phyloP scores from a whole-genome alignment of 352 stramenopile genomes.

The Pythium sp. region DNA sequence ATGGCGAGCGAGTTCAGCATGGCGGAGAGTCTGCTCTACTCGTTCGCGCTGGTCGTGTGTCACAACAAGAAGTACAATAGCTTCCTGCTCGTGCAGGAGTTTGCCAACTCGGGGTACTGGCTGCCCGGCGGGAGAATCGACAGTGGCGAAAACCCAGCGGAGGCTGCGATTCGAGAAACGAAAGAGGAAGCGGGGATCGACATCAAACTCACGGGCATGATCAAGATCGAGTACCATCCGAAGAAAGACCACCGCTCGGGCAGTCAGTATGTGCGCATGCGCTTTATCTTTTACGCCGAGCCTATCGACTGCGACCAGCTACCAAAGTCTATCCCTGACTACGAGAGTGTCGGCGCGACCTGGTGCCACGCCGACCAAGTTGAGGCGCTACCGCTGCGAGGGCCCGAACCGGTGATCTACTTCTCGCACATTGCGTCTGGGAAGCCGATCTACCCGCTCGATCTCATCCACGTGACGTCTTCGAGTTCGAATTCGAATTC shows the following conservation, averaged over 20 bases:
- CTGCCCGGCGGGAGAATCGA: slow-evolving; percentile 76
- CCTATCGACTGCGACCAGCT: slow-evolving; percentile 72
- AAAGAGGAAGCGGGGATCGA: slow-evolving; percentile 84
- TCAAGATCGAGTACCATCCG: slow-evolving; percentile 86
- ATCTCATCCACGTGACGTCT: slow-evolving; percentile 67
- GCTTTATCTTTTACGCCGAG: slow-evolving; percentile 83
- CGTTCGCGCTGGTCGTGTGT: slow-evolving; percentile 83
- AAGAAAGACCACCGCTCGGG: slow-evolving; percentile 73
- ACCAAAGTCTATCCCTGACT: slow-evolving; percentile 87
- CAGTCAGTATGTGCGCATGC: slow-evolving; percentile 80
- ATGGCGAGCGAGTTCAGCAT: slow-evolving; percentile 84
- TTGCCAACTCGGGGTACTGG: slow-evolving; percentile 85
- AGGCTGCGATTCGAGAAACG: slow-evolving; percentile 83
- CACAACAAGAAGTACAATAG: slow-evolving; percentile 81
- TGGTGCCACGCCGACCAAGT: slow-evolving; percentile 80
- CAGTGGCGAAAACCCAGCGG: slow-evolving; percentile 66
- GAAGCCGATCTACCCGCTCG: slow-evolving; percentile 73
- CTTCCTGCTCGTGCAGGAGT: slow-evolving; percentile 85
- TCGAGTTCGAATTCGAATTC: slow-evolving; percentile 15
- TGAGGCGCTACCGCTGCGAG: slow-evolving; percentile 55
- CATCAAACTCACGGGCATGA: slow-evolving; percentile 69
- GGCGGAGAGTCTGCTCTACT: slow-evolving; percentile 69
- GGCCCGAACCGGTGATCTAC: slow-evolving; percentile 69
- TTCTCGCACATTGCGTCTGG: slow-evolving; percentile 70
- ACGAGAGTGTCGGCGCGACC: slow-evolving; percentile 78